Evolutionary conservation across 2,329 filamentous ascomycete species (phyloP), one percentile per base, ranked within the genome.

Genomic region (Raffaelea albimanens): DNA sequence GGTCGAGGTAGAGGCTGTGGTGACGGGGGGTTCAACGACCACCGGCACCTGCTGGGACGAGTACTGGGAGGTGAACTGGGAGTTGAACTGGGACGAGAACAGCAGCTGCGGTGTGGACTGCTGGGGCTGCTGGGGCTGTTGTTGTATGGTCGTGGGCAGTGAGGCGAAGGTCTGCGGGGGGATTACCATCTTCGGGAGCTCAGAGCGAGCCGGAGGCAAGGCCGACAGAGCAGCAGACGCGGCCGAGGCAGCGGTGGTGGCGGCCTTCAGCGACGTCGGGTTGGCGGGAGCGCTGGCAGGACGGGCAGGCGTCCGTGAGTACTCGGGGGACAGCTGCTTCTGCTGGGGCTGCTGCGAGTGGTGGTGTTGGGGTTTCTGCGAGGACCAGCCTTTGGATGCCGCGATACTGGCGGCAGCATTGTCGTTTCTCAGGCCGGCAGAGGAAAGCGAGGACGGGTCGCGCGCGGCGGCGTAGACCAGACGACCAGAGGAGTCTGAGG

Each of bases 371-470:
- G 63, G 13, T 59, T 79, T 85, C 56, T 79, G 78, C 5, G 42
- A 44, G 11, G 42, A 25, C 48, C 87, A 85, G 44, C 87, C 87
- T 41, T 91, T 69, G 45, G 75, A 78, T 38, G 86, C 86, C 46
- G 87, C 88, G 47, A 85, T 80, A 54, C 83, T 78, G 51, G 86
- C 87, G 48, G 86, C 87, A 45, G 73, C 70, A 56, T 67, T 69
- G 55, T 75, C 69, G 40, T 70, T 57, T 46, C 62, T 67, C 49
- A 87, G 71, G 34, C 85, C 83, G 49, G 72, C 62, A 10, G 83
- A 81, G 13, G 87, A 85, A 57, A 75, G 91, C 58, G 83, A 85
- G 34, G 87, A 87, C 20, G 93, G 75, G 56, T 86, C 81, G 58
- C 80, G 72, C 40, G 85, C 78, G 57, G 78, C 75, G 50, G 85